These are phyloP conservation scores for Neoboletus subvelutipes DNA, from an alignment of 768 basidiomycete genomes.

Conservation along the genomic window DNA sequence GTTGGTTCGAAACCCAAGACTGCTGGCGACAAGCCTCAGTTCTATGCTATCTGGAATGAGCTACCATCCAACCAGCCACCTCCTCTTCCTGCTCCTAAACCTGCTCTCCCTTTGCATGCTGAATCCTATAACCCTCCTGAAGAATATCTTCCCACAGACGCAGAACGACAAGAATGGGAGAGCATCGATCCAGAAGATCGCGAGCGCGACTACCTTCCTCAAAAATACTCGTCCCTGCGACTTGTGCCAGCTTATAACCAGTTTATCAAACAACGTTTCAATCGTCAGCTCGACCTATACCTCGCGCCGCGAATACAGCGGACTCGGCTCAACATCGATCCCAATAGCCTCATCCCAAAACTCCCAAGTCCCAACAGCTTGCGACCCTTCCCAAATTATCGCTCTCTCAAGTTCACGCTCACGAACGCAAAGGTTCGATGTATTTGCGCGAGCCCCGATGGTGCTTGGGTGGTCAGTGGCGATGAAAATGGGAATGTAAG, in stretches of 20 bases:
- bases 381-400: conserved; percentile 91
- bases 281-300: conserved; percentile 92
- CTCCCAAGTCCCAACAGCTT: conserved; percentile 89
- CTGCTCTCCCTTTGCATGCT: conserved; percentile 83
- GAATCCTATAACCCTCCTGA: conserved; percentile 99
- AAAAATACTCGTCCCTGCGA: conserved; percentile 81
- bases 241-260: conserved; percentile 89
- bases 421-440: conserved; percentile 66
- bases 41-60: conserved; percentile 90
- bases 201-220: conserved; percentile 83
- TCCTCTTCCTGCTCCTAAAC: conserved; percentile 91
- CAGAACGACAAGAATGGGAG: conserved; percentile 83
- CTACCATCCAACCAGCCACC: conserved; percentile 73
- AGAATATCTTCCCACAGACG: conserved; percentile 87
- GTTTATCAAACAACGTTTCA: conserved; percentile 93
- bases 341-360: conserved; percentile 88
- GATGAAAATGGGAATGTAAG: conserved; percentile 85
- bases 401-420: conserved; percentile 70
- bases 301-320: conserved; percentile 91
- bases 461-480: conserved; percentile 88
- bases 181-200: conserved; percentile 83
- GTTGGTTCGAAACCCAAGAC: conserved; percentile 84
- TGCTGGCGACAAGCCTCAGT: conserved; percentile 58
- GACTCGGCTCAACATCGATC: conserved; percentile 87
- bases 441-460: conserved; percentile 80